A percentile compares a stretch with the other conserved stretches of the same genome.
Conservation (phyloP, 2,329 filamentous ascomycete genomes). For the Talaromyces amestolkiae region DNA sequence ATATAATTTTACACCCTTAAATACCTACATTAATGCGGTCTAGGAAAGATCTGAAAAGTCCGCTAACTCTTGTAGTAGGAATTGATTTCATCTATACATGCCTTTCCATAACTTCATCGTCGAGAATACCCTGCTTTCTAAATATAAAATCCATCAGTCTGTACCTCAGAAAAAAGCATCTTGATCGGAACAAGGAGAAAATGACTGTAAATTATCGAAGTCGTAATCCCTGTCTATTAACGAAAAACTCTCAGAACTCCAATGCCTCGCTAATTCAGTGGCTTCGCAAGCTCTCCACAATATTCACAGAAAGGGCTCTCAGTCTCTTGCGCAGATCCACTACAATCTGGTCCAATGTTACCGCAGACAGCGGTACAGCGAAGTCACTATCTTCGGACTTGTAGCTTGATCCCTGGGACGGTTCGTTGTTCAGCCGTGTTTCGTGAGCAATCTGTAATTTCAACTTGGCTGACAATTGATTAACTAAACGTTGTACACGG, state of each 20-base stretch:
- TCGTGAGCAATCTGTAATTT: conserved; percentile 17
- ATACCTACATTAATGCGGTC: too few species aligned
- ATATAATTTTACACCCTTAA: too few species aligned
- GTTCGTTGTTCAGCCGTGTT: background rate
- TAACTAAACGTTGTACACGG: conserved; percentile 34
- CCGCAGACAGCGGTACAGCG: background rate
- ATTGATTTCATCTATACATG: background rate
- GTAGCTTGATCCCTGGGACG: background rate
- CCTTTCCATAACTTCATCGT: background rate
- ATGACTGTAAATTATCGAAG: background rate
- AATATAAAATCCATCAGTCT: background rate
- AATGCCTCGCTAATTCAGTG: background rate
- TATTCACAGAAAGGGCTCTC: background rate
- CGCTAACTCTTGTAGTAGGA: background rate
- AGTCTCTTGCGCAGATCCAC: background rate
- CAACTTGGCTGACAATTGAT: conserved; percentile 24
- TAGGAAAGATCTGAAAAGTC: background rate
- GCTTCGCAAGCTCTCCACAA: background rate
- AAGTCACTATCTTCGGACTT: background rate
- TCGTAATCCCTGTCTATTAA: background rate
- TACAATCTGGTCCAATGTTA: background rate
- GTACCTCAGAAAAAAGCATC: background rate
- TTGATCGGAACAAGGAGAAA: background rate
- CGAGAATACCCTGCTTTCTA: background rate
- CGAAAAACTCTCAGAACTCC: background rate